These are phyloP conservation scores for Strobilomyces echinocephalus DNA, from an alignment of 768 basidiomycete genomes.

Conservation along the genomic window DNA sequence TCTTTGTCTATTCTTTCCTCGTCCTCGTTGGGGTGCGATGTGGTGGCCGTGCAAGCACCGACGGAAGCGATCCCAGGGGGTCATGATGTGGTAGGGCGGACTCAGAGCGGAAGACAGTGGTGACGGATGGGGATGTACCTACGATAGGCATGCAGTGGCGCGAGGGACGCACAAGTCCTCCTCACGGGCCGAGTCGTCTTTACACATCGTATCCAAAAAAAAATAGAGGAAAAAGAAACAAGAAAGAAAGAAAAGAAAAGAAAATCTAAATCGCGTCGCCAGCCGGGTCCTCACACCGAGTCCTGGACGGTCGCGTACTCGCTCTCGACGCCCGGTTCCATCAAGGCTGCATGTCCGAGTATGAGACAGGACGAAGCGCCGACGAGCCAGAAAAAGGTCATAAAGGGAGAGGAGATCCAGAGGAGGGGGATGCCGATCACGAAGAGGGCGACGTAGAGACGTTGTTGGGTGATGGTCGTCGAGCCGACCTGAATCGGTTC, in stretches of 20 bases:
- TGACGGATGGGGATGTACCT: not conserved
- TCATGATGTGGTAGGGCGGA: not conserved
- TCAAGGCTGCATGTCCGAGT: conserved; percentile 77
- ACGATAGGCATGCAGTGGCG: not conserved
- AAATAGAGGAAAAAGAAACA: not conserved
- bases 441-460: conserved; percentile 84
- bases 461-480: conserved; percentile 81
- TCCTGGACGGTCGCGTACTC: conserved; percentile 84
- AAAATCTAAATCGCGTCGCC: not conserved
- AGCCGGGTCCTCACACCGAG: conserved; percentile 32
- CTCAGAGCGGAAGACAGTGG: not conserved
- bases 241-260: too few species aligned
- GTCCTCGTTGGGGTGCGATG: not conserved
- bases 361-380: conserved; percentile 83
- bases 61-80: not conserved
- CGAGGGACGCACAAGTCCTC: not conserved
- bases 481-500: conserved; percentile 83
- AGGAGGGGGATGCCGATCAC: conserved; percentile 89
- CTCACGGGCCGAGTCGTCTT: not conserved
- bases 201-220: not conserved
- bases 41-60: not conserved
- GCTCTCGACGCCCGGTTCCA: conserved; percentile 94
- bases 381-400: conserved; percentile 92
- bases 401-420: conserved; percentile 68
- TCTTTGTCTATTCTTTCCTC: not conserved